phyloP scores from a whole-genome alignment of 108 stramenopile genomes.

The Hondaea fermentalgiana region DNA sequence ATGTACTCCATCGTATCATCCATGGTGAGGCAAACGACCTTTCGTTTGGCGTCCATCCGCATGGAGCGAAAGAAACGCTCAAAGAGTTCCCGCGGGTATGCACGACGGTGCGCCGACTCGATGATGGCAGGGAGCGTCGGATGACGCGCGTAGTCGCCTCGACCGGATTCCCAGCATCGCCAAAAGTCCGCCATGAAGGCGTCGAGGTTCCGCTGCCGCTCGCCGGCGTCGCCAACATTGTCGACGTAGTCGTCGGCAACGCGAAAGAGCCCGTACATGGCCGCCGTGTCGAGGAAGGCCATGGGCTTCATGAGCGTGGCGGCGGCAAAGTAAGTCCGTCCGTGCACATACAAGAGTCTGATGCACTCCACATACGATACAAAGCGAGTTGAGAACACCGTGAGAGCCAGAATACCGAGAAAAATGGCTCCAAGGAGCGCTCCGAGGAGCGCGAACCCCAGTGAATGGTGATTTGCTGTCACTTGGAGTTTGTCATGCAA shows the following conservation, averaged over 20 bases:
- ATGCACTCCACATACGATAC: not conserved
- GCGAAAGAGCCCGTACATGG: not conserved
- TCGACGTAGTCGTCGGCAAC: not conserved
- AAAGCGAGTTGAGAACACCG: not conserved
- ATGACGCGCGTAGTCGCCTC: not conserved
- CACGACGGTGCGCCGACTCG: not conserved
- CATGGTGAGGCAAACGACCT: not conserved
- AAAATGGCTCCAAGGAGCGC: not conserved
- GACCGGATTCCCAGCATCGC: not conserved
- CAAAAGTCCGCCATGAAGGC: conserved; percentile 6
- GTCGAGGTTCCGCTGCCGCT: not conserved
- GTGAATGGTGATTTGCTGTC: too few species aligned
- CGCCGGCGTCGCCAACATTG: not conserved
- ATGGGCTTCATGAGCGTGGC: not conserved
- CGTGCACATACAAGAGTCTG: not conserved
- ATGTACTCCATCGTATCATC: conserved; percentile 15
- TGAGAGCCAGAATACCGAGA: not conserved
- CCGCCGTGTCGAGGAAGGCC: not conserved
- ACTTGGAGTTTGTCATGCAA: not conserved
- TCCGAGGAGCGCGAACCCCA: too few species aligned
- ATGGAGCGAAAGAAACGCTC: conserved; percentile 1
- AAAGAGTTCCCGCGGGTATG: not conserved
- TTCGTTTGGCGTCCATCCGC: not conserved
- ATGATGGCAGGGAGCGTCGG: conserved; percentile 4
- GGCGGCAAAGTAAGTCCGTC: not conserved